These are phyloP conservation scores for Pestalotiopsis fici DNA, from an alignment of 2,329 filamentous ascomycete genomes.

Conservation along the genomic window DNA sequence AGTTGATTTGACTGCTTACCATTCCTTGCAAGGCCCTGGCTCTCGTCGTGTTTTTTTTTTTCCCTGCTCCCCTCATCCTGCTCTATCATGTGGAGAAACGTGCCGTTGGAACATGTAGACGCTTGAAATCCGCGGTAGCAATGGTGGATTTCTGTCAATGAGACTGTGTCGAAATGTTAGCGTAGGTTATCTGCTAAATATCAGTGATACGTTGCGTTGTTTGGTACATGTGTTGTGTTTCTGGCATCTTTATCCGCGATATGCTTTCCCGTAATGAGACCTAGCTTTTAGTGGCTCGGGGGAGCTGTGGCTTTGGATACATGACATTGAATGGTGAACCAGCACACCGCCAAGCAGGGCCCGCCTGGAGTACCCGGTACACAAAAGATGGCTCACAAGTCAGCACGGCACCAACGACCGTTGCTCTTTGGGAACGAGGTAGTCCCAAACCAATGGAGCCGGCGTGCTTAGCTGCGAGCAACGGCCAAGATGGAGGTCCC, in stretches of 20 bases:
- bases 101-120: background rate
- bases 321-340: background rate
- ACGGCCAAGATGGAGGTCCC: background rate
- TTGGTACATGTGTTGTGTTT: background rate
- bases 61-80: no score
- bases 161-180: background rate
- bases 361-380: background rate
- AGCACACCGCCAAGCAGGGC: slow-evolving; percentile 1
- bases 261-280: background rate
- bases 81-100: background rate
- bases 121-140: background rate
- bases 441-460: background rate
- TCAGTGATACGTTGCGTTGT: background rate
- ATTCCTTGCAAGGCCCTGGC: background rate
- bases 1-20: background rate
- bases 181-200: background rate
- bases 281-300: background rate
- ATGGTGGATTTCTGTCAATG: background rate
- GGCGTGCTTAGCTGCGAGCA: background rate
- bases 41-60: background rate
- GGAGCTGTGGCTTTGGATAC: background rate
- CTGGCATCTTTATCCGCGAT: background rate
- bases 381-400: background rate
- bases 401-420: background rate
- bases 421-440: background rate